Evolutionary conservation across 176 grass and related monocot species (phyloP), one percentile per base, ranked within the genome.

Genomic region (Raddia distichophylla): DNA sequence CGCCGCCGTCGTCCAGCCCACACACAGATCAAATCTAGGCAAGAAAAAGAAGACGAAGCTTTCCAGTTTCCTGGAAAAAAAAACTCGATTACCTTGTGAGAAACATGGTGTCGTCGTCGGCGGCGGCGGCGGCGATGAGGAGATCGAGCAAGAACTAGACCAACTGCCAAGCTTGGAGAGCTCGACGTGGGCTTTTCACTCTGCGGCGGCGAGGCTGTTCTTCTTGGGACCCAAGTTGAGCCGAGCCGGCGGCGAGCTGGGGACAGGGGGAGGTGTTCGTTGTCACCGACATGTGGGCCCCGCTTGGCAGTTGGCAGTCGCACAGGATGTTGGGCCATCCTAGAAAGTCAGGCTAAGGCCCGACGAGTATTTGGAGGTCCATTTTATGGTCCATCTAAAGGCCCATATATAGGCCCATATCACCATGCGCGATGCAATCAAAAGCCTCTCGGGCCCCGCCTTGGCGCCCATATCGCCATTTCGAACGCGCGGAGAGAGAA

Each of bases 31-130:
- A 5, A 72, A 60, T 76, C 66, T 47, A 46, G 34, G 6, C 10
- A 18, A n/a, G 3, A 19, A 5, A 16, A 7, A 6, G 56, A 74
- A 69, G 62, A 34, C 6, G 52, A 42, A 43, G 16, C 35, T 54
- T 54, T 40, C 10, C 47, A 0, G 44, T 54, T 54, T 40, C 10
- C 34, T 0, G 44, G 40, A 74, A 57, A 7, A 57, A 7, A n/a
- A 17, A 60, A 54, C 75, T 49, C 67, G 47, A 42, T 55, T 77
- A 98, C 96, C 96, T 95, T 10, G 96, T 98, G 88, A 98, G 93
- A 70, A 98, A 98, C 96, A 98, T 95, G 58, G 74, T 55, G 71
- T 7, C 44, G 51, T 27, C 27, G 27, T 27, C 27, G 27, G 0
- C 27, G 27, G 27, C 27, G 27, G 6, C 65, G 20, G 3, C 11